Evolutionary conservation across 495 filamentous ascomycete species (phyloP).

Genomic region (Penicillium verhagenii): DNA sequence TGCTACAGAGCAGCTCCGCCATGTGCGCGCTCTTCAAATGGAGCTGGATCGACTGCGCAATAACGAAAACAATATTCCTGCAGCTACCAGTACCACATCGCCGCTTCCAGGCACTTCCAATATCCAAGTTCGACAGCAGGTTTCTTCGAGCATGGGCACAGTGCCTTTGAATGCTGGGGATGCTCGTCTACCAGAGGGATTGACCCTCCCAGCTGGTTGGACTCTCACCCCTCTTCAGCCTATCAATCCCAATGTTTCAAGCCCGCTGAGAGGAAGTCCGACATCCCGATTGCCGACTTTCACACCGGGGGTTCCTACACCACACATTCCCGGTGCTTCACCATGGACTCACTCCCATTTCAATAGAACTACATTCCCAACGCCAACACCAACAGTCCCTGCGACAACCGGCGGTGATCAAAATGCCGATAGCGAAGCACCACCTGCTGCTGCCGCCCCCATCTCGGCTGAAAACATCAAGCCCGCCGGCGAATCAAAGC

Average conservation of each 20-base stretch:
- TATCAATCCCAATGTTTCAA: slow-evolving; percentile 21
- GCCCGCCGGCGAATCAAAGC: neutral
- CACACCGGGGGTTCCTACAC: neutral
- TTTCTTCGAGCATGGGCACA: slow-evolving; percentile 30
- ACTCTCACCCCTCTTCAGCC: slow-evolving; percentile 67
- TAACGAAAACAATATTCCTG: slow-evolving; percentile 33
- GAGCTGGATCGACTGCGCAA: slow-evolving; percentile 63
- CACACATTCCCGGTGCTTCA: neutral
- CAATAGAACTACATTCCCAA: neutral
- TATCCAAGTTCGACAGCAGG: slow-evolving; percentile 24
- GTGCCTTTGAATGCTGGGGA: slow-evolving; percentile 61
- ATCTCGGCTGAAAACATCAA: neutral
- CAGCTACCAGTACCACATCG: slow-evolving; percentile 15
- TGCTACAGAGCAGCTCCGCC: slow-evolving; percentile 55
- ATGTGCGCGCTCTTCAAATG: slow-evolving; percentile 55
- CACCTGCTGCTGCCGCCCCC: neutral
- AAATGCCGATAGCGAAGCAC: neutral
- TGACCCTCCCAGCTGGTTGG: slow-evolving; percentile 75
- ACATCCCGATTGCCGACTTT: slow-evolving; percentile 12
- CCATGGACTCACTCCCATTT: neutral
- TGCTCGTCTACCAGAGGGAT: slow-evolving; percentile 66
- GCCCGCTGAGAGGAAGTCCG: slow-evolving; percentile 4
- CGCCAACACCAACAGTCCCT: neutral
- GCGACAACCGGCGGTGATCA: neutral
- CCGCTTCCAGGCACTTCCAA: slow-evolving; percentile 22